Evolutionary conservation across 208 protist genomes (phyloP).

Genomic region (Trypanosomatidae sp.): DNA sequence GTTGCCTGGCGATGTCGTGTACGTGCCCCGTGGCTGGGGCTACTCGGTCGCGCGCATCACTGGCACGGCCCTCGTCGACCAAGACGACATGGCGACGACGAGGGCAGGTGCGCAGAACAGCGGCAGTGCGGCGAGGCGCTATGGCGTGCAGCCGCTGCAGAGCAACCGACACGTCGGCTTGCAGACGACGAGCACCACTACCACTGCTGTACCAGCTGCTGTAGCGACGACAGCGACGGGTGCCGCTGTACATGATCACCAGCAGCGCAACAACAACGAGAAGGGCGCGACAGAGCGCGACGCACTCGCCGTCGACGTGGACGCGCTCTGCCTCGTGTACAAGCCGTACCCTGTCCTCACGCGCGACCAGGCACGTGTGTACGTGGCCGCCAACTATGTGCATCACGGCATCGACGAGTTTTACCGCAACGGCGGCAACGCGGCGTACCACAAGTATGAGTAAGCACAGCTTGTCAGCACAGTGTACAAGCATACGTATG

Average conservation of each 20-base stretch:
- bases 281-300: neutral
- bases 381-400: constrained; percentile 72
- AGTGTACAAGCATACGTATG: neutral
- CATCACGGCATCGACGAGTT: constrained; percentile 57
- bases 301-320: constrained; percentile 11
- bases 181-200: too few species aligned
- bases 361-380: constrained; percentile 32
- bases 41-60: constrained; percentile 45
- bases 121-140: neutral
- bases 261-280: neutral
- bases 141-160: too few species aligned
- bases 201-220: neutral
- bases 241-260: neutral
- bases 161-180: too few species aligned
- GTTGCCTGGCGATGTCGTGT: constrained; percentile 70
- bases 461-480: constrained; percentile 7
- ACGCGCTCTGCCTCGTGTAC: constrained; percentile 48
- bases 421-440: constrained; percentile 64
- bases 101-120: neutral
- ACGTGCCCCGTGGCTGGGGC: constrained; percentile 51
- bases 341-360: constrained; percentile 54
- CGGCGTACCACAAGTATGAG: constrained; percentile 33
- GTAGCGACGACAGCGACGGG: neutral
- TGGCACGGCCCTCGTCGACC: constrained; percentile 18
- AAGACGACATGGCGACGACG: neutral